phyloP scores from a whole-genome alignment of 1,284 basidiomycete genomes.

The Ceratobasidium sp. region DNA sequence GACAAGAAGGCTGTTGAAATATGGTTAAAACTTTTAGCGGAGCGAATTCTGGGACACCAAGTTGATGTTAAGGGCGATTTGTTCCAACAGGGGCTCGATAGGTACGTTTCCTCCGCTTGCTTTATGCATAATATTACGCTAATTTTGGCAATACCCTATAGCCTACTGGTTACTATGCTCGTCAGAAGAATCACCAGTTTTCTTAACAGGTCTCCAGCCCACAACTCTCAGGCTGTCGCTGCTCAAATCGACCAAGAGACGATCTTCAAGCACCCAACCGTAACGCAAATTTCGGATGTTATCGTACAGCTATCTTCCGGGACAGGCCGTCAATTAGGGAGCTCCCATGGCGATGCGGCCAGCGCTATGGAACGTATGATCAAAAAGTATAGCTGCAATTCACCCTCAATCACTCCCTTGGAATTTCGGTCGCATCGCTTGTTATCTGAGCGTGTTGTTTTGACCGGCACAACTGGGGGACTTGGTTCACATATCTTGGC shows the following conservation, averaged over 20 bases:
- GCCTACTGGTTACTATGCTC: conserved; percentile 25
- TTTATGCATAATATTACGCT: not conserved
- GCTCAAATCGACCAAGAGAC: not conserved
- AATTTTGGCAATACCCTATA: not conserved
- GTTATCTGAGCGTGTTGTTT: conserved; percentile 51
- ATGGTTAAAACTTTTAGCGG: not conserved
- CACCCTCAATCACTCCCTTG: not conserved
- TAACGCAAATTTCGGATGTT: not conserved
- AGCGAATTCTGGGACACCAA: not conserved
- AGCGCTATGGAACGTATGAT: not conserved
- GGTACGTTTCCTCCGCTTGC: not conserved
- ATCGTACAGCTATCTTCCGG: not conserved
- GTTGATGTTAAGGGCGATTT: conserved; percentile 9
- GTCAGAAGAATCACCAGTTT: not conserved
- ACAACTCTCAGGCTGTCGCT: not conserved
- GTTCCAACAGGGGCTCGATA: conserved; percentile 40
- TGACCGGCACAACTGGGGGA: conserved; percentile 58
- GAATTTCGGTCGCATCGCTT: not conserved
- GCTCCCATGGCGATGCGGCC: not conserved
- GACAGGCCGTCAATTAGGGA: not conserved
- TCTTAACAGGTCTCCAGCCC: not conserved
- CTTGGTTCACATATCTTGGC: conserved; percentile 56
- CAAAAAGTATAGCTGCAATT: not conserved
- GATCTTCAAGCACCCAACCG: not conserved
- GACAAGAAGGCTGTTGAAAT: not conserved